These are phyloP conservation scores for Clavispora vitiphila DNA, from an alignment of 805 yeast species.

Conservation along the genomic window DNA sequence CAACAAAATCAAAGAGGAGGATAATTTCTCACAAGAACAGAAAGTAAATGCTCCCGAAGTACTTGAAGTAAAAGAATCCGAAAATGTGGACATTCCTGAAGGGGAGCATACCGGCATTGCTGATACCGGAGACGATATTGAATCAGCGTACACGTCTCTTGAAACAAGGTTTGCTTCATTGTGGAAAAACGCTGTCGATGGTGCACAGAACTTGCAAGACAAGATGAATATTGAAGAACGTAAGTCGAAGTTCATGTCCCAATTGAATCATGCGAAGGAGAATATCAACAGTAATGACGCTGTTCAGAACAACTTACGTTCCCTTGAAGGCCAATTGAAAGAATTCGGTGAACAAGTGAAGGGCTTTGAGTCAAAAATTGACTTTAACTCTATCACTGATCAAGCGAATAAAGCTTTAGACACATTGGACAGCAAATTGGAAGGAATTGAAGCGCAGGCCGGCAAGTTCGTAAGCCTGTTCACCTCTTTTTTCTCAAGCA, in stretches of 20 bases:
- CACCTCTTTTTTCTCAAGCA: slow-evolving; percentile 47
- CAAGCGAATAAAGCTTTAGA: slow-evolving; percentile 58
- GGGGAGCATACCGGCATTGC: slow-evolving; percentile 41
- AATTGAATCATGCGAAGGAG: slow-evolving; percentile 20
- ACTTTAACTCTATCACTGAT: slow-evolving; percentile 19
- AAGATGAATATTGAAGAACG: slow-evolving; percentile 25
- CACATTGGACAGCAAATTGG: slow-evolving; percentile 65
- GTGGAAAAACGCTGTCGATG: slow-evolving; percentile 31
- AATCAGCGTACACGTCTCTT: slow-evolving; percentile 42
- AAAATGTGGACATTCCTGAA: background rate
- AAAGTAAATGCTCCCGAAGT: background rate
- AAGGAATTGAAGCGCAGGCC: slow-evolving; percentile 66
- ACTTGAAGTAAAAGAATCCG: background rate
- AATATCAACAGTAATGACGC: slow-evolving; percentile 14
- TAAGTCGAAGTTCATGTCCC: slow-evolving; percentile 23
- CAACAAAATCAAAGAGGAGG: background rate
- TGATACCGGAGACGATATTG: slow-evolving; percentile 49
- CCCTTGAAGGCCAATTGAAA: slow-evolving; percentile 26
- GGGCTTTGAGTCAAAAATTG: slow-evolving; percentile 14
- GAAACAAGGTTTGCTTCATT: slow-evolving; percentile 43
- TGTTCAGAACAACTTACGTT: slow-evolving; percentile 14
- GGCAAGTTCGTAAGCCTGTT: slow-evolving; percentile 53
- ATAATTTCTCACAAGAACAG: background rate
- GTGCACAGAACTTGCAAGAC: slow-evolving; percentile 27
- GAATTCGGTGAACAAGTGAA: slow-evolving; percentile 12